These are phyloP conservation scores for Tetrahymena thermophila DNA, from an alignment of 73 alveolate genomes.

Conservation along the genomic window DNA sequence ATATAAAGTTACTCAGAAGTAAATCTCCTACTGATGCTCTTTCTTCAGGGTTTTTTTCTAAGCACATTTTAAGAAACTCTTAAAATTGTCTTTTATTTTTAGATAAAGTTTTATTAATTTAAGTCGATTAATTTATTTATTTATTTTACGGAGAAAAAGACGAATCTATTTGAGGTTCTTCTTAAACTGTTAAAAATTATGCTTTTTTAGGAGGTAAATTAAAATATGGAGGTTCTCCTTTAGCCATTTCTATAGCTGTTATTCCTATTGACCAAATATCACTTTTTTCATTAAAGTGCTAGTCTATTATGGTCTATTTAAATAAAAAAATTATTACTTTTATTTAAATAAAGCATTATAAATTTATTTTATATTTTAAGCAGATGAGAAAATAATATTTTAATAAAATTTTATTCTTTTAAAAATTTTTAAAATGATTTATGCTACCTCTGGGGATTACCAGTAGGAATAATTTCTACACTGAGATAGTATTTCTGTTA, in stretches of 20 bases:
- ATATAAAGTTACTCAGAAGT: neutral
- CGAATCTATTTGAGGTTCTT: neutral
- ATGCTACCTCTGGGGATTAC: neutral
- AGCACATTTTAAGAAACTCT: neutral
- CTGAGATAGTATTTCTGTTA: neutral
- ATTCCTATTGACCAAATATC: neutral
- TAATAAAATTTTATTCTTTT: neutral
- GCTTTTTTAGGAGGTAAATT: neutral
- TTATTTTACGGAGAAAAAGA: neutral
- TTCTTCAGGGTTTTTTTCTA: neutral
- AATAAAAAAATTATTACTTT: too few relatives aligned
- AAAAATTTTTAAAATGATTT: neutral
- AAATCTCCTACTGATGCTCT: neutral
- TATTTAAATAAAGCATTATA: too few relatives aligned
- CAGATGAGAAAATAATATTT: too few relatives aligned
- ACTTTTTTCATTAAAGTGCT: neutral
- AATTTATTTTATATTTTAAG: too few relatives aligned
- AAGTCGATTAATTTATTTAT: neutral
- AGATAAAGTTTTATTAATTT: neutral
- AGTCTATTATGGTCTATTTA: neutral
- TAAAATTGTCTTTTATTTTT: neutral
- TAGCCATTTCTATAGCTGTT: neutral
- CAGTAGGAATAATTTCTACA: neutral
- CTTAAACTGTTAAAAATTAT: neutral
- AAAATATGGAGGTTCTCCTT: neutral